These are phyloP conservation scores for Aspergillus brunneoviolaceus DNA, from an alignment of 2,329 filamentous ascomycete species.

Conservation along the genomic window DNA sequence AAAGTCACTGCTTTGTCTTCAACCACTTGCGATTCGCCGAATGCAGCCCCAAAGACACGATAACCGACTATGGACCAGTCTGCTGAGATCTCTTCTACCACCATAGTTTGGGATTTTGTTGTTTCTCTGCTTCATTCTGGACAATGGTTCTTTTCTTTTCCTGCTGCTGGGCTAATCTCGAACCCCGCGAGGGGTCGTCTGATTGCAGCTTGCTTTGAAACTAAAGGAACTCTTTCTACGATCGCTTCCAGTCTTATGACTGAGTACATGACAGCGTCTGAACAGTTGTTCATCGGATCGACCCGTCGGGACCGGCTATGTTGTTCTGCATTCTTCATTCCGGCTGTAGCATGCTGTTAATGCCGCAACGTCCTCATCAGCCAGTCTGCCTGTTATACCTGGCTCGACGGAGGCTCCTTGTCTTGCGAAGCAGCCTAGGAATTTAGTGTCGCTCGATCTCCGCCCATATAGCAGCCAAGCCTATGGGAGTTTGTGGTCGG, in stretches of 20 bases:
- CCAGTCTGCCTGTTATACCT: not conserved
- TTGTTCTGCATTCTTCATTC: not conserved
- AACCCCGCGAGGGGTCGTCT: not conserved
- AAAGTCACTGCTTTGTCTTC: not conserved
- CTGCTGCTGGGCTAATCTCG: not conserved
- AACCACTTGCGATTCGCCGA: not conserved
- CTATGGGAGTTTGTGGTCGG: not conserved
- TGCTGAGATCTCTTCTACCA: not conserved
- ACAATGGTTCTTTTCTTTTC: not conserved
- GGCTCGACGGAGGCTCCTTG: not conserved
- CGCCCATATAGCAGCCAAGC: not conserved
- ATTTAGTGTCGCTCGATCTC: not conserved
- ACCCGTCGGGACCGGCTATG: not conserved
- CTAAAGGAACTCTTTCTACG: not conserved
- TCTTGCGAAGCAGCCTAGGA: not conserved
- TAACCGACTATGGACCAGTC: not conserved
- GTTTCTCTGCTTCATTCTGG: not conserved
- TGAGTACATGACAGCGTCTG: not conserved
- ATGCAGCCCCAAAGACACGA: not conserved
- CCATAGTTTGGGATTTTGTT: not conserved
- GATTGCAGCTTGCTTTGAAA: not conserved
- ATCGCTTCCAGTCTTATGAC: not conserved
- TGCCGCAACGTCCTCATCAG: not conserved
- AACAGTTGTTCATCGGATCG: not conserved
- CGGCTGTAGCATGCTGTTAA: not conserved